A percentile compares a stretch with the other conserved stretches of the same genome.
phyloP scores from a whole-genome alignment of 2,329 filamentous ascomycete genomes.

The Penicillium sp. region DNA sequence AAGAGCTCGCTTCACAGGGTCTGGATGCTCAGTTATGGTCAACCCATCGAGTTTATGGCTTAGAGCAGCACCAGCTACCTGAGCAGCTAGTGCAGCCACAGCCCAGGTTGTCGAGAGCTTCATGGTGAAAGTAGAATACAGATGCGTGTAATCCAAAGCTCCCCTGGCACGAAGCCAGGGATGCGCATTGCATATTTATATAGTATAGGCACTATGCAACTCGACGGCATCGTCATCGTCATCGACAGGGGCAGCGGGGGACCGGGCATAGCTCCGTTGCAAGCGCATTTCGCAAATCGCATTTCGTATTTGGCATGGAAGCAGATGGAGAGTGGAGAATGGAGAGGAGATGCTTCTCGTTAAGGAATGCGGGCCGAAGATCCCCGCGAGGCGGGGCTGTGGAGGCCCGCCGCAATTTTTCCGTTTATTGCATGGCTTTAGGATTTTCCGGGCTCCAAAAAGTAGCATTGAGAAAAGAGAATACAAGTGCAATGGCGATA shows the following conservation, averaged over 20 bases:
- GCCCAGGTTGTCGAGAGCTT: conserved; percentile 41
- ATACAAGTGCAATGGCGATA: too few relatives aligned
- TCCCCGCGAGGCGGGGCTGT: conserved; percentile 9
- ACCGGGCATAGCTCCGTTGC: neutral
- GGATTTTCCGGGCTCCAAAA: too few relatives aligned
- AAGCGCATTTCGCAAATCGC: neutral
- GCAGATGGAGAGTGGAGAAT: conserved; percentile 1
- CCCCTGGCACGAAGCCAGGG: conserved; percentile 15
- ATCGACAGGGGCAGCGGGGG: conserved; percentile 18
- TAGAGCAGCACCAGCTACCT: conserved; percentile 53
- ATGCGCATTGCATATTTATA: conserved; percentile 23
- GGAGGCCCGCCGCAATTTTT: conserved; percentile 25
- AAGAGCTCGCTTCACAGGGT: conserved; percentile 50
- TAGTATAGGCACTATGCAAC: conserved; percentile 10
- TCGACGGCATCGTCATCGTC: conserved; percentile 6
- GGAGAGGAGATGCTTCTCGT: conserved; percentile 11
- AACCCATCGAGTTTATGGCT: conserved; percentile 55
- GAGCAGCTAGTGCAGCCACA: conserved; percentile 46
- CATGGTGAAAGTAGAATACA: conserved; percentile 32
- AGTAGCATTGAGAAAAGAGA: too few relatives aligned
- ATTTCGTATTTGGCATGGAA: too few relatives aligned
- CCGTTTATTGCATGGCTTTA: conserved; percentile 23
- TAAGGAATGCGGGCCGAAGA: conserved; percentile 20
- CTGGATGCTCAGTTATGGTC: conserved; percentile 47
- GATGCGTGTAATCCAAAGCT: neutral